phyloP scores from a whole-genome alignment of 441 rosid genomes.

The Adansonia gregorii region DNA sequence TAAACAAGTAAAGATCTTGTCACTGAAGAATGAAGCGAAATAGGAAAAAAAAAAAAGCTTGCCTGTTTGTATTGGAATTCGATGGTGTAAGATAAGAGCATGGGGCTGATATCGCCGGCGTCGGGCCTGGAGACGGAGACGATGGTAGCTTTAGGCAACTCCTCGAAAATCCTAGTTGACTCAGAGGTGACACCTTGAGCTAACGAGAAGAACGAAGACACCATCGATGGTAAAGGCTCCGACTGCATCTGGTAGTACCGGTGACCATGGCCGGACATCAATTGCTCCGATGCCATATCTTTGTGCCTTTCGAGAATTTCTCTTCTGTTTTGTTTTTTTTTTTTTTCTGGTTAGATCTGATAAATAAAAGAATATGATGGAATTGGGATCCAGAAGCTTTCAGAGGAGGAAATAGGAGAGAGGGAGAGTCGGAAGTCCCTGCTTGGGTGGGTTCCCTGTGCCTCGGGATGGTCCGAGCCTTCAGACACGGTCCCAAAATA shows the following conservation, averaged over 20 bases:
- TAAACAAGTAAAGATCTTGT: not conserved
- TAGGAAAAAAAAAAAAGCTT: not conserved
- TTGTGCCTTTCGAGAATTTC: not conserved
- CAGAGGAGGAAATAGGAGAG: conserved; percentile 21
- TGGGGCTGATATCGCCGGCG: conserved; percentile 84
- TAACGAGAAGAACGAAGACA: conserved; percentile 58
- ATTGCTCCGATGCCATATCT: conserved; percentile 79
- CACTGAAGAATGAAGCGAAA: not conserved
- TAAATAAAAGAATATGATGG: not conserved
- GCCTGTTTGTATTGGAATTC: conserved; percentile 92
- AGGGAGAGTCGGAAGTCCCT: not conserved
- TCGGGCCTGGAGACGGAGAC: conserved; percentile 90
- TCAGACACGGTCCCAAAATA: too few species aligned
- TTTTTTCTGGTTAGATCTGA: not conserved
- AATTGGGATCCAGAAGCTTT: conserved; percentile 3
- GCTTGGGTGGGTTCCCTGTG: too few species aligned
- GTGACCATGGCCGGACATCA: conserved; percentile 53
- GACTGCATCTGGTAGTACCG: conserved; percentile 76
- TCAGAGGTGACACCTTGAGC: conserved; percentile 41
- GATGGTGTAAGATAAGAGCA: conserved; percentile 80
- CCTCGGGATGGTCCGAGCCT: too few species aligned
- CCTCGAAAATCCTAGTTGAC: conserved; percentile 74
- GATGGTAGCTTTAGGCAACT: conserved; percentile 75
- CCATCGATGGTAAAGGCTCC: conserved; percentile 59
- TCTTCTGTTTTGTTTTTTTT: not conserved